Evolutionary conservation across 352 stramenopile genomes (phyloP).

Genomic region (Plasmopara viticola): DNA sequence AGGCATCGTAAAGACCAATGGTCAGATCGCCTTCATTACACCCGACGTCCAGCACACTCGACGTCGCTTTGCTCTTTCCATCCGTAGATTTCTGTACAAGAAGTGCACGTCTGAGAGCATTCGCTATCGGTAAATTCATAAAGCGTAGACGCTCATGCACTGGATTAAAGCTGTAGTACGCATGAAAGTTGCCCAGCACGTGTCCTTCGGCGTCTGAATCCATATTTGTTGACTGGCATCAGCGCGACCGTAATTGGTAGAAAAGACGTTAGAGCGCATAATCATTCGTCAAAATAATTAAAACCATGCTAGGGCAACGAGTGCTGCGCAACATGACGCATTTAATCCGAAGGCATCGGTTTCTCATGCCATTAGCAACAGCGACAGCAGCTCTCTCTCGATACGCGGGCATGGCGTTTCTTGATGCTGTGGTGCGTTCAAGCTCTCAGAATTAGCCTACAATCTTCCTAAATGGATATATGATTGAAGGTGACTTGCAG

Average conservation of each 20-base stretch:
- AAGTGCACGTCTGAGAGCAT: conserved; percentile 38
- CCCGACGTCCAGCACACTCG: conserved; percentile 64
- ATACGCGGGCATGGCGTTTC: conserved; percentile 78
- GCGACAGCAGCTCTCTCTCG: conserved; percentile 70
- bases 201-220: conserved; percentile 49
- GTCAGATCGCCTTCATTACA: conserved; percentile 84
- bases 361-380: conserved; percentile 9
- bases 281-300: not conserved
- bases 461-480: not conserved
- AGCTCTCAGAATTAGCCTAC: not conserved
- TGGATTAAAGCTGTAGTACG: conserved; percentile 83
- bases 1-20: conserved; percentile 56
- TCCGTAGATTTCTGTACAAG: conserved; percentile 16
- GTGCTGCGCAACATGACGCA: conserved; percentile 14
- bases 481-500: conserved; percentile 18
- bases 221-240: conserved; percentile 20
- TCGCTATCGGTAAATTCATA: conserved; percentile 40
- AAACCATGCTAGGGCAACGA: conserved; percentile 19
- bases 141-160: conserved; percentile 68
- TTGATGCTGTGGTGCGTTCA: conserved; percentile 63
- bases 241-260: conserved; percentile 6
- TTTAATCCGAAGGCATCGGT: conserved; percentile 21
- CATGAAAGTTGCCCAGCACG: conserved; percentile 78
- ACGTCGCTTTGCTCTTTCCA: conserved; percentile 12
- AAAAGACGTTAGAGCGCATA: conserved; percentile 3